Evolutionary conservation across 176 grass and related monocot species (phyloP).

Genomic region (Aechmea fasciata): DNA sequence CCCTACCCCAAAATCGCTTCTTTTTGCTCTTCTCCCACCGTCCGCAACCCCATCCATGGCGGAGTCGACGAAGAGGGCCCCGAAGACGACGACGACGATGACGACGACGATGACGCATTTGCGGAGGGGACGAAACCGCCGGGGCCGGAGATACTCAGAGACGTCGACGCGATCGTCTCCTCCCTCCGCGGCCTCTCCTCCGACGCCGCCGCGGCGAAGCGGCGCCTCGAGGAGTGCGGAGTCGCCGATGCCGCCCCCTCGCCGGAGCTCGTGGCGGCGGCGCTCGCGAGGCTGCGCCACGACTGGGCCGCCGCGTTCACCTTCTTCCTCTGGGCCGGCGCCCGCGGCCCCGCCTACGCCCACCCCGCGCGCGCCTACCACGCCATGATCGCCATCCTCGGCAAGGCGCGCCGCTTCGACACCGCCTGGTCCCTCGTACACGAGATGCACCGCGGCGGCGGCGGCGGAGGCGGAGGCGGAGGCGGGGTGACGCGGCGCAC

Average conservation of each 20-base stretch:
- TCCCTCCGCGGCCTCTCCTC: slow-evolving; percentile 24
- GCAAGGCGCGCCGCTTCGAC: slow-evolving; percentile 68
- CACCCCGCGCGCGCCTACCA: slow-evolving; percentile 50
- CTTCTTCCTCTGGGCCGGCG: slow-evolving; percentile 61
- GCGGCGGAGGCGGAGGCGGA: slow-evolving; percentile 25
- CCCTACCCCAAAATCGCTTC: neutral
- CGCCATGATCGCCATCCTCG: slow-evolving; percentile 74
- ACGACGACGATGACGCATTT: slow-evolving; percentile 19
- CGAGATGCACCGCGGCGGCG: slow-evolving; percentile 52
- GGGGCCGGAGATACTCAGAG: slow-evolving; percentile 19
- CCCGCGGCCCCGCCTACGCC: slow-evolving; percentile 37
- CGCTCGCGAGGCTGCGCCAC: slow-evolving; percentile 54
- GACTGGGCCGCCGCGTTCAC: slow-evolving; percentile 61
- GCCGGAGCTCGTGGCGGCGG: slow-evolving; percentile 47
- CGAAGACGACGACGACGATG: neutral
- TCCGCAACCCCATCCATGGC: neutral
- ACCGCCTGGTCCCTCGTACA: slow-evolving; percentile 52
- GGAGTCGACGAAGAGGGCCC: neutral
- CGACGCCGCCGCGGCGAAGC: slow-evolving; percentile 20
- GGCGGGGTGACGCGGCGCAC: slow-evolving; percentile 35
- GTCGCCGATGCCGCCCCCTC: slow-evolving; percentile 26
- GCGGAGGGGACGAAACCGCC: slow-evolving; percentile 23
- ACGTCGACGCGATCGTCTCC: slow-evolving; percentile 40
- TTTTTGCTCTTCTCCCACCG: neutral
- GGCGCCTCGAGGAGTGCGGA: slow-evolving; percentile 37